These are phyloP conservation scores for Rhizophagus sp. DNA, from an alignment of 192 early-diverging fungal genomes.

Conservation along the genomic window DNA sequence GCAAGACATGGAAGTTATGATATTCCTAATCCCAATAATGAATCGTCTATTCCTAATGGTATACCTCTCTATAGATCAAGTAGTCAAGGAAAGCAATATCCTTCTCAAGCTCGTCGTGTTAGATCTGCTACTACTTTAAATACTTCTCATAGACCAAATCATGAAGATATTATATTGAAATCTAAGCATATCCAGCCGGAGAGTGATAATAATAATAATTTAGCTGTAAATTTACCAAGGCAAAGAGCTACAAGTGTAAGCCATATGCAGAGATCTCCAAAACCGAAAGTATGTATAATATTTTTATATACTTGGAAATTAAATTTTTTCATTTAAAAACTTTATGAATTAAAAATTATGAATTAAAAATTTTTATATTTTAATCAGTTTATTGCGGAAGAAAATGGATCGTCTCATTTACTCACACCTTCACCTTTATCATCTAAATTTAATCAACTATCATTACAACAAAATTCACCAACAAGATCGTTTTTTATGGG, in stretches of 20 bases:
- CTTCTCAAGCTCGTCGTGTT: constrained; percentile 10
- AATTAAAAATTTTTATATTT: not conserved
- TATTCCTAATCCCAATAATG: not conserved
- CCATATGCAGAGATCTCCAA: not conserved
- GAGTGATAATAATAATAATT: constrained; percentile 1
- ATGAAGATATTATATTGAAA: constrained; percentile 49
- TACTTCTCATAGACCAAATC: constrained; percentile 11
- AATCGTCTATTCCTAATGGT: not conserved
- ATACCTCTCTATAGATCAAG: constrained; percentile 3
- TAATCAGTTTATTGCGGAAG: not conserved
- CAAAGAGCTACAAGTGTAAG: constrained; percentile 6
- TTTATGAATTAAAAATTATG: not conserved
- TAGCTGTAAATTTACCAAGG: not conserved
- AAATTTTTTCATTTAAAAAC: not conserved
- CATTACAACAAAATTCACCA: not conserved
- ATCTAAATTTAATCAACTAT: not conserved
- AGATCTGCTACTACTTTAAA: constrained; percentile 51
- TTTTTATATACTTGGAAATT: not conserved
- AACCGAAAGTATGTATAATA: constrained; percentile 9
- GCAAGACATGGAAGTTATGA: constrained; percentile 19
- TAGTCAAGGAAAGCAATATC: constrained; percentile 19
- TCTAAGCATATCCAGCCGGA: constrained; percentile 34
- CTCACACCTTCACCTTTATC: constrained; percentile 12
- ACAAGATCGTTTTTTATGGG: not conserved
- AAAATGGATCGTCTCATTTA: not conserved